A percentile compares a stretch with the other conserved stretches of the same genome.
phyloP scores from a whole-genome alignment of 208 protist genomes.

The Leptomonas pyrrhocoris region DNA sequence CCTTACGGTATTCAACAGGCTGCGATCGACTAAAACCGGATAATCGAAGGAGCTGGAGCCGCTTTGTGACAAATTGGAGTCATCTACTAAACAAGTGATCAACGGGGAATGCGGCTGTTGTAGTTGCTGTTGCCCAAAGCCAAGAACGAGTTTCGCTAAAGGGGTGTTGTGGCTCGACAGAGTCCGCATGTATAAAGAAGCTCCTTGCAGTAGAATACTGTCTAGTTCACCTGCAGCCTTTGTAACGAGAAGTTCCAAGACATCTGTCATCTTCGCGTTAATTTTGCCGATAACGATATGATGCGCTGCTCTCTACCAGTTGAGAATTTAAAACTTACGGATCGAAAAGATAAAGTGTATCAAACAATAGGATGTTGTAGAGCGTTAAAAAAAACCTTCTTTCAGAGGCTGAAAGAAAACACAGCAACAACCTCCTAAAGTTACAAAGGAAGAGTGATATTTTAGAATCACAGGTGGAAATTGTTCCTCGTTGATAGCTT shows the following conservation, averaged over 20 bases:
- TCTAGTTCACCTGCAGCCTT: conserved; percentile 17
- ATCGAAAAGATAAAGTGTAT: no score
- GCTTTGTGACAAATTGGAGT: background rate
- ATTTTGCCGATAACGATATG: background rate
- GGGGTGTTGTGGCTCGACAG: background rate
- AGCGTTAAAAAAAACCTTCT: no score
- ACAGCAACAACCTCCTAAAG: no score
- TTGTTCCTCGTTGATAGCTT: no score
- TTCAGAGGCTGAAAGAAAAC: no score
- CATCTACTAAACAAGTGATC: conserved; percentile 2
- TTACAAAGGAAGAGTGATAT: no score
- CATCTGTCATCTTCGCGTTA: background rate
- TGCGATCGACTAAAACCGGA: conserved; percentile 15
- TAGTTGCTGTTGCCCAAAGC: conserved; percentile 1
- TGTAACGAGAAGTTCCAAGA: background rate
- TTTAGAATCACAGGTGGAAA: no score
- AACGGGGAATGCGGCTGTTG: background rate
- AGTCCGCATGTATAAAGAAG: background rate
- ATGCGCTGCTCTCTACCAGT: background rate
- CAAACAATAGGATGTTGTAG: no score
- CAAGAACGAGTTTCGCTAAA: conserved; percentile 2
- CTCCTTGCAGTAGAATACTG: background rate
- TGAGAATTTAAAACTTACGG: no score
- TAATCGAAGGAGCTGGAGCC: conserved; percentile 1
- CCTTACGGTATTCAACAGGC: background rate